Evolutionary conservation across 352 stramenopile species (phyloP).

Genomic region (Pythium graminicola): DNA sequence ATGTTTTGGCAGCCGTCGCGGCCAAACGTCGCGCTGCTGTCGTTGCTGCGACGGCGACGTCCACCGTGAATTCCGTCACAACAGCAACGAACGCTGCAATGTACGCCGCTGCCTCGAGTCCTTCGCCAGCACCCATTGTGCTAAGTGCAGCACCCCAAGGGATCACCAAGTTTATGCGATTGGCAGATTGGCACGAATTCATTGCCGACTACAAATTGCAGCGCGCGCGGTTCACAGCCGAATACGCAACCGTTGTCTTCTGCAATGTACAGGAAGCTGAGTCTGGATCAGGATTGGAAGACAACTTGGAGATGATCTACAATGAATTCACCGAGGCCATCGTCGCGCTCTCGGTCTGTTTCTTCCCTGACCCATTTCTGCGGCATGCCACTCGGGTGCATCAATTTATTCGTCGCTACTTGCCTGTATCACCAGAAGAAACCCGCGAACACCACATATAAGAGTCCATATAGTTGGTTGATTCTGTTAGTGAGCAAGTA

Average conservation of each 20-base stretch:
- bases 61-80: neutral
- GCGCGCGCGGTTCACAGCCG: slow-evolving; percentile 48
- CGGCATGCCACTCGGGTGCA: slow-evolving; percentile 42
- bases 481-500: slow-evolving; percentile 7
- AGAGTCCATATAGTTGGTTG: neutral
- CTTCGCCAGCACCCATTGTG: neutral
- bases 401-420: slow-evolving; percentile 66
- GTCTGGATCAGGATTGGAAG: slow-evolving; percentile 25
- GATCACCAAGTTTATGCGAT: slow-evolving; percentile 58
- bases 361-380: slow-evolving; percentile 62
- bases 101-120: neutral
- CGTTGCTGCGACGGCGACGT: neutral
- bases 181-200: slow-evolving; percentile 64
- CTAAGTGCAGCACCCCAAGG: slow-evolving; percentile 16
- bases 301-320: slow-evolving; percentile 67
- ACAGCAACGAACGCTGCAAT: neutral
- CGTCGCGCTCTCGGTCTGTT: slow-evolving; percentile 43
- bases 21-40: slow-evolving; percentile 22
- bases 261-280: slow-evolving; percentile 55
- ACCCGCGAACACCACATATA: slow-evolving; percentile 30
- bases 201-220: slow-evolving; percentile 64
- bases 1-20: slow-evolving; percentile 18
- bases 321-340: slow-evolving; percentile 67
- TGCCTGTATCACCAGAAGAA: slow-evolving; percentile 58
- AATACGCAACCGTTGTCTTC: slow-evolving; percentile 50